Percentiles rank a stretch among this genome's conserved stretches.
Conservation (phyloP, 1,284 basidiomycete genomes). For the Irpex sp. region DNA sequence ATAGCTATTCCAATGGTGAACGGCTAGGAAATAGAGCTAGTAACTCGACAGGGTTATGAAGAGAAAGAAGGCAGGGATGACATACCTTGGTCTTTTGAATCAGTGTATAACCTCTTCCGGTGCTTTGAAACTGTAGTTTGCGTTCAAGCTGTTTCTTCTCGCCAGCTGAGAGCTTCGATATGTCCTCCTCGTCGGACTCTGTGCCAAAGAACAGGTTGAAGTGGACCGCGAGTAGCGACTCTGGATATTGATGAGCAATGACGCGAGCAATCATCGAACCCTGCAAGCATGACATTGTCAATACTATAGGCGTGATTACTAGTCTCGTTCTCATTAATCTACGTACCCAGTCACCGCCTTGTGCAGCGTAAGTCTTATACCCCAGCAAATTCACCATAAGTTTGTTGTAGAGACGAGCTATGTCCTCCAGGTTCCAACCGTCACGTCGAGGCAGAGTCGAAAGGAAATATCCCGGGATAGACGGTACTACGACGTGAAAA, state of each 20-base stretch:
- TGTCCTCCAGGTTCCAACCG: slow-evolving; percentile 15
- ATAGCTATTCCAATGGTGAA: slow-evolving; percentile 8
- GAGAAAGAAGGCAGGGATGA: neutral
- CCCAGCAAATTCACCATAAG: slow-evolving; percentile 16
- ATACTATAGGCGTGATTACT: too few relatives aligned
- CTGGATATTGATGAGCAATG: neutral
- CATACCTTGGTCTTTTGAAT: slow-evolving; percentile 5
- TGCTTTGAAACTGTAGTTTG: neutral
- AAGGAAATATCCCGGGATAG: slow-evolving; percentile 18
- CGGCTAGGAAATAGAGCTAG: slow-evolving; percentile 4
- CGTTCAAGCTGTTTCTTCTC: slow-evolving; percentile 2
- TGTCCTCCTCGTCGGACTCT: neutral
- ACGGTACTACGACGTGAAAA: slow-evolving; percentile 18
- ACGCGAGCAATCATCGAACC: neutral
- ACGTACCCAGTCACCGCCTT: slow-evolving; percentile 14
- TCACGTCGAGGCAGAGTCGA: slow-evolving; percentile 13
- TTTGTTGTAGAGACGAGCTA: slow-evolving; percentile 14
- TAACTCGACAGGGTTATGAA: too few relatives aligned
- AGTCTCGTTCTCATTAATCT: too few relatives aligned
- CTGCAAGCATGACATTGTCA: neutral
- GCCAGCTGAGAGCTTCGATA: neutral
- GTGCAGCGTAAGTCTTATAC: slow-evolving; percentile 12
- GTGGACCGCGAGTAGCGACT: neutral
- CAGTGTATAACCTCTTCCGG: neutral
- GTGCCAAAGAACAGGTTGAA: neutral